phyloP scores from a whole-genome alignment of 129 eudicot genomes.

The Centaurea solstitialis region DNA sequence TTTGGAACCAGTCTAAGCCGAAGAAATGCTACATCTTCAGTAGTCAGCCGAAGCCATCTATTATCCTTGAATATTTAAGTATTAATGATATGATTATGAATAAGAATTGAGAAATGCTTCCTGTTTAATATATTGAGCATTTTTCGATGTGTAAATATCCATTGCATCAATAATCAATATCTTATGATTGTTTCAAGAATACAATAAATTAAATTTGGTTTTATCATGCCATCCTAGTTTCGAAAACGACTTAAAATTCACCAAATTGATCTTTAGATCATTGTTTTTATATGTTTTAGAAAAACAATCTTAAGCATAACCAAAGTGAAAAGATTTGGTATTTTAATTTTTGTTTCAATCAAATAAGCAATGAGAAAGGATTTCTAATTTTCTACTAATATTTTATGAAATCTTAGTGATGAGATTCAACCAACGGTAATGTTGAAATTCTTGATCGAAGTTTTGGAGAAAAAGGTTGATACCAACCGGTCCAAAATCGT shows the following conservation, averaged over 20 bases:
- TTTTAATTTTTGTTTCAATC: background rate
- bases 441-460: too few relatives aligned
- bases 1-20: background rate
- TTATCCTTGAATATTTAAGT: background rate
- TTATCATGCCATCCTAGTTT: background rate
- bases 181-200: background rate
- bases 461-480: too few relatives aligned
- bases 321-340: background rate
- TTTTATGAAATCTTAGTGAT: too few relatives aligned
- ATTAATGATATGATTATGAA: constrained; percentile 6
- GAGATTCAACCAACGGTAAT: too few relatives aligned
- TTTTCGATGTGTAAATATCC: background rate
- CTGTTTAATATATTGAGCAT: background rate
- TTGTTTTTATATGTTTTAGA: background rate
- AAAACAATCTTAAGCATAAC: background rate
- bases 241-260: background rate
- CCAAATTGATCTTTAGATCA: background rate
- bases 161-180: background rate
- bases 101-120: background rate
- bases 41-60: background rate
- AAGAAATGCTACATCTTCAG: background rate
- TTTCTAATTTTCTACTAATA: background rate
- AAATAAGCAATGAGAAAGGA: background rate
- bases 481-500: too few relatives aligned
- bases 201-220: background rate